Base-by-base conservation (phyloP, 208 protist genomes). In the Trypanosoma boissoni region DNA sequence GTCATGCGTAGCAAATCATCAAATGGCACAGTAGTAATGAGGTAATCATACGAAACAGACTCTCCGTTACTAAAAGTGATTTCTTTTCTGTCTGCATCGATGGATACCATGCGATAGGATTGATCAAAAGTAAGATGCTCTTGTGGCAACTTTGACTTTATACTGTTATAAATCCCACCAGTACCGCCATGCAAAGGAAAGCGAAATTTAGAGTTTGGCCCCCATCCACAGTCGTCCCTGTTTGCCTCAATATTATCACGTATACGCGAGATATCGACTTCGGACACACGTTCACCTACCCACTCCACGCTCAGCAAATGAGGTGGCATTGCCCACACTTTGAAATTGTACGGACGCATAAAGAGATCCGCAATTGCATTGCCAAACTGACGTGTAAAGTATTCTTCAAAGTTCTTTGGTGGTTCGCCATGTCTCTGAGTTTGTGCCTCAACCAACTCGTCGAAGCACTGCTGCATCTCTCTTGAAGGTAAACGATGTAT, bases 341-440 rank as follows among this genome's bases (percentile, higher is more conserved):
- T 92, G 41, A 83, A 78, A 60, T 92, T 92, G 61, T 92, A 92
- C 28, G 85, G 85, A 26, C 66, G 64, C 85, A 92, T 88, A 66
- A 92, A 92, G 24, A 83, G 36, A 16, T 73, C 53, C 0, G 76
- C 67, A 37, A 92, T 85, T 10, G 75, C 81, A 28, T 76, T 50
- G 23, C 85, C 85, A 31, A 92, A 88, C 58, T 83, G 67, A 45
- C 65, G 58, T 12, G 62, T 45, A 49, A 92, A 72, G 50, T 71
- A 80, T 68, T 87, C 74, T 29, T 76, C 72, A 46, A 88, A 88
- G 58, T 72, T 79, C 18, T 46, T 52, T n/a, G 76, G 64, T 10
- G 46, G 46, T n/a, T 63, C 41, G 23, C 66, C 59, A 53, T 72
- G 48, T 21, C 55, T 51, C 37, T 64, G 51, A 20, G 26, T 24